These are phyloP conservation scores for Prinsepia uniflora DNA, from an alignment of 306 rosid genomes.

Conservation along the genomic window DNA sequence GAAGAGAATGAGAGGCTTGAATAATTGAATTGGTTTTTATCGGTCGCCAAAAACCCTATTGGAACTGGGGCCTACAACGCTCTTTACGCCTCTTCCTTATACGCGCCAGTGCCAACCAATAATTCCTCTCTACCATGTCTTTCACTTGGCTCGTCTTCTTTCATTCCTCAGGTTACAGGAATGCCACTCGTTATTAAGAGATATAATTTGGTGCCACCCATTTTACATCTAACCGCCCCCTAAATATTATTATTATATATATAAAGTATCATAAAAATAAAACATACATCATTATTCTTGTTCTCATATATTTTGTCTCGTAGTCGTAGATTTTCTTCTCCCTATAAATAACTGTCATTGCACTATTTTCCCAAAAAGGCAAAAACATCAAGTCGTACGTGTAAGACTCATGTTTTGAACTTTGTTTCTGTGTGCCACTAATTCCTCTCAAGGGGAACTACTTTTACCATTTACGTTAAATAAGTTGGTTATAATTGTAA, in stretches of 20 bases:
- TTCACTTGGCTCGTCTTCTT: not conserved
- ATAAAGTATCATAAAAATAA: too few species aligned
- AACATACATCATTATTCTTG: too few species aligned
- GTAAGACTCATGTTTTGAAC: not conserved
- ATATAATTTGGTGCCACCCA: not conserved
- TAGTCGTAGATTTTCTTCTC: too few species aligned
- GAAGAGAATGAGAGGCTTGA: not conserved
- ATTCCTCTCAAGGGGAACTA: too few species aligned
- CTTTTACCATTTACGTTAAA: too few species aligned
- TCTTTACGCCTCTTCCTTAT: not conserved
- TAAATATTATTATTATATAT: too few species aligned
- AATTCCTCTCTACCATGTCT: not conserved
- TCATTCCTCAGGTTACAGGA: not conserved
- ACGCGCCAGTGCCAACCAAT: constrained; percentile 6
- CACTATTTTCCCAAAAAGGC: too few species aligned
- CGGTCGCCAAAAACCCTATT: not conserved
- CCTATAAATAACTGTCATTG: too few species aligned
- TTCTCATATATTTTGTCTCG: too few species aligned
- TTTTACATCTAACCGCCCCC: not conserved
- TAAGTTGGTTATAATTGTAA: too few species aligned
- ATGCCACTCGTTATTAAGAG: not conserved
- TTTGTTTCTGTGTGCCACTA: not conserved
- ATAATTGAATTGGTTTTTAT: not conserved
- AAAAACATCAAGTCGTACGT: too few species aligned
- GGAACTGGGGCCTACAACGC: not conserved